A percentile compares a stretch with the other conserved stretches of the same genome.
Evolutionary conservation across 2,329 filamentous ascomycete genomes (phyloP).

Genomic region (Scytalidium sp.): DNA sequence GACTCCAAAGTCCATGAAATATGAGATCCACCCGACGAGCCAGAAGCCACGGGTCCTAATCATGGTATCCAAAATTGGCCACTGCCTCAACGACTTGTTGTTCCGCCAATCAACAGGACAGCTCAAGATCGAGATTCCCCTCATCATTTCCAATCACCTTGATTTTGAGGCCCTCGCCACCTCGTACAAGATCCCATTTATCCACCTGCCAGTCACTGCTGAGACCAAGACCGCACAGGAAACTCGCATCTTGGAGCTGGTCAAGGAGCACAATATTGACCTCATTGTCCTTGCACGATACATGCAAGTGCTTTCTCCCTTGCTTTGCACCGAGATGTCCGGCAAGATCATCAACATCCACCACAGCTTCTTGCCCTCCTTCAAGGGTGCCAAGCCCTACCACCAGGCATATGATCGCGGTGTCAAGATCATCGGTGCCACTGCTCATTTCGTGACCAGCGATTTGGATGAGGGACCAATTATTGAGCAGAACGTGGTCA

Average conservation of each 20-base stretch:
- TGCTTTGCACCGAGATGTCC: conserved; percentile 73
- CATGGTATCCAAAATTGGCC: conserved; percentile 88
- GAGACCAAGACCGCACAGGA: conserved; percentile 78
- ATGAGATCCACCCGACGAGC: conserved; percentile 64
- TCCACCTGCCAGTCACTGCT: conserved; percentile 75
- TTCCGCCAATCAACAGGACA: conserved; percentile 75
- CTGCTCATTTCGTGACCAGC: conserved; percentile 81
- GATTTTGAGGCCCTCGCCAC: conserved; percentile 67
- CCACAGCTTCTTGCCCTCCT: conserved; percentile 80
- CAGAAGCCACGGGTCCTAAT: conserved; percentile 75
- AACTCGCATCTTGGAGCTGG: conserved; percentile 65
- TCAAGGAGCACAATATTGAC: conserved; percentile 67
- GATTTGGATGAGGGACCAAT: conserved; percentile 85
- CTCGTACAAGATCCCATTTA: conserved; percentile 75
- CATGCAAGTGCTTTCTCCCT: conserved; percentile 81
- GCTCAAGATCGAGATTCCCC: conserved; percentile 67
- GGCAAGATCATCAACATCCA: conserved; percentile 92
- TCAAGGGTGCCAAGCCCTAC: conserved; percentile 87
- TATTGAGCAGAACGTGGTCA: conserved; percentile 77
- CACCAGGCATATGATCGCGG: conserved; percentile 84
- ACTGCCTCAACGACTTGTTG: conserved; percentile 80
- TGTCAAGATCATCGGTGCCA: conserved; percentile 86
- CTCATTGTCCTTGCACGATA: conserved; percentile 80
- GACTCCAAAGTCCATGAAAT: conserved; percentile 63
- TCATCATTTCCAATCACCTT: conserved; percentile 80